Evolutionary conservation across 2,329 filamentous ascomycete species (phyloP).

Genomic region (Colletotrichum liaoningense): DNA sequence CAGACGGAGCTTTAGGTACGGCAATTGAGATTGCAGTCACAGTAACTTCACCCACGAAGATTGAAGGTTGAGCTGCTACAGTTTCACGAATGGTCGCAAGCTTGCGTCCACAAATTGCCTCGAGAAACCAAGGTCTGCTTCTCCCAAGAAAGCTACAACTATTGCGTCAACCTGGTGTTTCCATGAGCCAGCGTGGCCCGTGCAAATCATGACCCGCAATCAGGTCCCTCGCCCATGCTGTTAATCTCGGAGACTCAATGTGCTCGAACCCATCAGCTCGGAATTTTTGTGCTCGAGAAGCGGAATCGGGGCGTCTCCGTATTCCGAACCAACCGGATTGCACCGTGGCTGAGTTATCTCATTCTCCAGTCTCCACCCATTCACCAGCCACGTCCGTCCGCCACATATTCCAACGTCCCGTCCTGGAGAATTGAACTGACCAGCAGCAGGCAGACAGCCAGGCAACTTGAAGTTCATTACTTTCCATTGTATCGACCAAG

Average conservation of each 20-base stretch:
- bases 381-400: constrained; percentile 16
- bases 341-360: constrained; percentile 4
- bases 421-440: constrained; percentile 17
- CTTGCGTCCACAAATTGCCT: neutral
- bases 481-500: neutral
- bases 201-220: neutral
- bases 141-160: neutral
- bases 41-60: neutral
- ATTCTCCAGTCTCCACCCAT: neutral
- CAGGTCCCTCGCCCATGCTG: neutral
- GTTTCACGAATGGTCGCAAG: neutral
- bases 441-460: constrained; percentile 5
- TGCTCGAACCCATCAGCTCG: neutral
- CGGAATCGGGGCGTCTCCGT: neutral
- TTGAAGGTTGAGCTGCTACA: neutral
- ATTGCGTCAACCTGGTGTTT: neutral
- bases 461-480: neutral
- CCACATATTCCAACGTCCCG: constrained; percentile 18
- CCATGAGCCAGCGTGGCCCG: neutral
- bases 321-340: neutral
- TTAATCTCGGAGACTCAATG: too few relatives aligned
- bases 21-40: neutral
- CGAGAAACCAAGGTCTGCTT: neutral
- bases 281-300: neutral
- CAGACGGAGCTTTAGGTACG: neutral